phyloP scores from a whole-genome alignment of 768 basidiomycete species.

The Psilocybe tampanensis region DNA sequence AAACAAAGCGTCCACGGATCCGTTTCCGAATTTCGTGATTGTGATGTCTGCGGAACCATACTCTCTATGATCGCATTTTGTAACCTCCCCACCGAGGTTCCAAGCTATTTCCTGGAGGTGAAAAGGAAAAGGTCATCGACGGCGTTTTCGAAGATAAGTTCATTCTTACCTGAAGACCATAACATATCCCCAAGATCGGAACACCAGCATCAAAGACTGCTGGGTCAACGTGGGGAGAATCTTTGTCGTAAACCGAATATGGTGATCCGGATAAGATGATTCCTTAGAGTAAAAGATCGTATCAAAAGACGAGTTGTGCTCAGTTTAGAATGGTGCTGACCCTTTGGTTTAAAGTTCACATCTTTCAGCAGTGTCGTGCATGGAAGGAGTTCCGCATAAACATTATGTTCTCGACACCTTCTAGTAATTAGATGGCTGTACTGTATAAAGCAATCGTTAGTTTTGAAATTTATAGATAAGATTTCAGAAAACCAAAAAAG shows the following conservation, averaged over 20 bases:
- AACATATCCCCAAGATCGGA: constrained; percentile 96
- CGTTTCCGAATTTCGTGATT: constrained; percentile 62
- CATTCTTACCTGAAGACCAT: constrained; percentile 82
- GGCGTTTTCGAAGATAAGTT: neutral
- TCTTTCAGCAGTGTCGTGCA: constrained; percentile 92
- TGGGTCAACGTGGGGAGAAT: constrained; percentile 93
- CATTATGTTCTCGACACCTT: constrained; percentile 95
- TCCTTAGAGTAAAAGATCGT: constrained; percentile 41
- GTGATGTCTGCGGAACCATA: constrained; percentile 90
- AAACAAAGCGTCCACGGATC: constrained; percentile 74
- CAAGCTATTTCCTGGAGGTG: constrained; percentile 84
- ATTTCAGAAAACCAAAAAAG: neutral
- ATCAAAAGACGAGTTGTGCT: neutral
- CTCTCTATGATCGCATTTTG: constrained; percentile 88
- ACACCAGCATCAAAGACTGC: constrained; percentile 86
- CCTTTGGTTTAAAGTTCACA: constrained; percentile 92
- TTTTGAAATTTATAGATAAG: neutral
- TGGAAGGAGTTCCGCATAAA: constrained; percentile 97
- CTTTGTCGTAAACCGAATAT: constrained; percentile 94
- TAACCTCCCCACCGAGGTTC: constrained; percentile 82
- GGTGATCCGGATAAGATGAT: constrained; percentile 98
- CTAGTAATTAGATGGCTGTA: constrained; percentile 97
- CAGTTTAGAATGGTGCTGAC: constrained; percentile 37
- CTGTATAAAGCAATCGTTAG: constrained; percentile 39
- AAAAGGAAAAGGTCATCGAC: neutral